A percentile compares a stretch with the other conserved stretches of the same genome.
phyloP scores from a whole-genome alignment of 148 eudicot genomes.

The Euryodendron excelsum region DNA sequence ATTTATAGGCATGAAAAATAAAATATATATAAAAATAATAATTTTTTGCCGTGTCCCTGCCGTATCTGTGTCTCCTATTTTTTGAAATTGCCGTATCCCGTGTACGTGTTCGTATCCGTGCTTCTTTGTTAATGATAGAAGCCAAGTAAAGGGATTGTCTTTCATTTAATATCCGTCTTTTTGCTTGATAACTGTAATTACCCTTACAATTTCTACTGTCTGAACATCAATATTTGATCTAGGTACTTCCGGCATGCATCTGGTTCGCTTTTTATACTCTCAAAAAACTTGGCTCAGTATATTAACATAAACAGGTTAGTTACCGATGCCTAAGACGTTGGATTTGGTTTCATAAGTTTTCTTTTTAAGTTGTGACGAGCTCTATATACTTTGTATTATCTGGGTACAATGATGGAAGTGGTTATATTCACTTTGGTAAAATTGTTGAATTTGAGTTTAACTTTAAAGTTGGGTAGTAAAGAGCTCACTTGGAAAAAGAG shows the following conservation, averaged over 20 bases:
- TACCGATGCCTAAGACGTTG: constrained; percentile 7
- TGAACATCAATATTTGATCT: constrained; percentile 23
- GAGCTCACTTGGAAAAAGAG: constrained; percentile 2
- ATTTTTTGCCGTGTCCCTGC: no score
- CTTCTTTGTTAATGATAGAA: no score
- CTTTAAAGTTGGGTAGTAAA: background rate
- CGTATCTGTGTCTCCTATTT: no score
- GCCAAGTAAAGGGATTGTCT: background rate
- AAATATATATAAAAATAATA: no score
- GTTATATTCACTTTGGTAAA: background rate
- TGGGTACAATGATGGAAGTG: background rate
- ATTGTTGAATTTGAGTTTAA: background rate
- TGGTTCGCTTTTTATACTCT: constrained; percentile 72
- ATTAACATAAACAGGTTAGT: constrained; percentile 79
- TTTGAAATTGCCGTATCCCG: no score
- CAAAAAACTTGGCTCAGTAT: constrained; percentile 82
- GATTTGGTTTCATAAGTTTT: background rate
- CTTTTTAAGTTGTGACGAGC: background rate
- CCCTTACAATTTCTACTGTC: background rate
- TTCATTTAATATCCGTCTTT: no score
- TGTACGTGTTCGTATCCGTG: no score
- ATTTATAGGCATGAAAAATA: no score
- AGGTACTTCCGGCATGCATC: constrained; percentile 98
- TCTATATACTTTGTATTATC: background rate
- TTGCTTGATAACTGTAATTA: background rate